Conservation (phyloP, 2,329 filamentous ascomycete genomes). For the Aspergillus tubingensis region DNA sequence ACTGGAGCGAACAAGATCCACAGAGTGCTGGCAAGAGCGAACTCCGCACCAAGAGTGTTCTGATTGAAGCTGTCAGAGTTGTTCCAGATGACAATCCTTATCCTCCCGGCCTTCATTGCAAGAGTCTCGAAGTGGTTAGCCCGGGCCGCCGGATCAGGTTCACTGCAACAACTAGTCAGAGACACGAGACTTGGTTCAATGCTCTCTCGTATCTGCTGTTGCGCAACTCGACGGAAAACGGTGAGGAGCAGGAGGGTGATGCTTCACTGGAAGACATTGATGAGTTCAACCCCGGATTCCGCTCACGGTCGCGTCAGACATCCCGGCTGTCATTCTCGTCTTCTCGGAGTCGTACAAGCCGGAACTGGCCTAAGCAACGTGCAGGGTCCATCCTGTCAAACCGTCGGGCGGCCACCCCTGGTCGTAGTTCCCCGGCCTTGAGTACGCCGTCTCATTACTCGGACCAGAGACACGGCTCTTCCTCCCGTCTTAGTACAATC, state of each 20-base stretch:
- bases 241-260: constrained; percentile 59
- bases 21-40: constrained; percentile 75
- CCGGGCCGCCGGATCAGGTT: constrained; percentile 90
- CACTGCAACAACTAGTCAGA: constrained; percentile 87
- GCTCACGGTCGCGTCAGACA: constrained; percentile 58
- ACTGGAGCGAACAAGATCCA: constrained; percentile 94
- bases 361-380: constrained; percentile 62
- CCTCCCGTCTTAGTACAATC: constrained; percentile 51
- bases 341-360: constrained; percentile 72
- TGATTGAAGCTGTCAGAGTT: constrained; percentile 89
- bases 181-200: constrained; percentile 99
- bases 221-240: constrained; percentile 62
- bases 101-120: constrained; percentile 90
- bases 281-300: constrained; percentile 78
- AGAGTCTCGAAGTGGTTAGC: constrained; percentile 87
- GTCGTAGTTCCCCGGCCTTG: constrained; percentile 38
- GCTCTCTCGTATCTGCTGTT: constrained; percentile 89
- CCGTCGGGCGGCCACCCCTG: constrained; percentile 39
- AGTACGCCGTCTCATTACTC: constrained; percentile 37
- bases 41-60: constrained; percentile 81
- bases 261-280: constrained; percentile 63
- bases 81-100: constrained; percentile 93
- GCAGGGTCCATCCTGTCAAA: constrained; percentile 42
- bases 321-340: constrained; percentile 70
- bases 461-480: constrained; percentile 44